Evolutionary conservation across 371 early-diverging fungal species (phyloP).

Genomic region (Blastocladiella emersonii): DNA sequence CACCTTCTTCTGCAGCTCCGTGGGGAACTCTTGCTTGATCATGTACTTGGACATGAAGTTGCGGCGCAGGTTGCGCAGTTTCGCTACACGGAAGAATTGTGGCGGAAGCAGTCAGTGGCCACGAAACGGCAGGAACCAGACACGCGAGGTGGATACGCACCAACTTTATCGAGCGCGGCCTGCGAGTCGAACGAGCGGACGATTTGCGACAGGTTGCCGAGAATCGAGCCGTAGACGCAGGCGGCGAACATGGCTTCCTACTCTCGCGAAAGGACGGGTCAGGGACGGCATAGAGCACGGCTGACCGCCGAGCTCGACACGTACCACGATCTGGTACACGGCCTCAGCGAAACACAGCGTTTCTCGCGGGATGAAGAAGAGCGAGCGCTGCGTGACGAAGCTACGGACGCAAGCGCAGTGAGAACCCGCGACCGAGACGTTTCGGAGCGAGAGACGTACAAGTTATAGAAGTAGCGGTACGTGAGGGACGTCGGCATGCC

Average conservation of each 20-base stretch:
- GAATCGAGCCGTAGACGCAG: not conserved
- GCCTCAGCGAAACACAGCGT: not conserved
- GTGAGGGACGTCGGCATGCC: no score
- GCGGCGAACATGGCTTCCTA: slow-evolving; percentile 1
- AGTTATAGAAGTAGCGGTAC: no score
- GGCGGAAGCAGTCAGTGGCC: not conserved
- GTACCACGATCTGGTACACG: not conserved
- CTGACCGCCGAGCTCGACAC: not conserved
- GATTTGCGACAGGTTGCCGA: not conserved
- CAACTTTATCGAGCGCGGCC: not conserved
- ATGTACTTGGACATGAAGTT: not conserved
- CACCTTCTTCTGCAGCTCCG: not conserved
- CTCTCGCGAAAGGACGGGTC: not conserved
- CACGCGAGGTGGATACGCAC: not conserved
- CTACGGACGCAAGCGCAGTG: not conserved
- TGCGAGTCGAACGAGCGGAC: not conserved
- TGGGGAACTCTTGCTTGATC: not conserved
- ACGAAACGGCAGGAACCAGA: no score
- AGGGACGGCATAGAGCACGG: not conserved
- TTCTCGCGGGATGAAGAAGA: not conserved
- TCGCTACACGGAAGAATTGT: not conserved
- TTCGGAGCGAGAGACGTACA: no score
- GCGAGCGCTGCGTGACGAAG: not conserved
- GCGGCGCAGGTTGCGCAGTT: not conserved
- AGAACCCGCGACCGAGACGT: no score